Percentiles rank a stretch among this genome's conserved stretches.
These are phyloP conservation scores for Didymella pinodella DNA, from an alignment of 2,329 filamentous ascomycete genomes.

Conservation along the genomic window DNA sequence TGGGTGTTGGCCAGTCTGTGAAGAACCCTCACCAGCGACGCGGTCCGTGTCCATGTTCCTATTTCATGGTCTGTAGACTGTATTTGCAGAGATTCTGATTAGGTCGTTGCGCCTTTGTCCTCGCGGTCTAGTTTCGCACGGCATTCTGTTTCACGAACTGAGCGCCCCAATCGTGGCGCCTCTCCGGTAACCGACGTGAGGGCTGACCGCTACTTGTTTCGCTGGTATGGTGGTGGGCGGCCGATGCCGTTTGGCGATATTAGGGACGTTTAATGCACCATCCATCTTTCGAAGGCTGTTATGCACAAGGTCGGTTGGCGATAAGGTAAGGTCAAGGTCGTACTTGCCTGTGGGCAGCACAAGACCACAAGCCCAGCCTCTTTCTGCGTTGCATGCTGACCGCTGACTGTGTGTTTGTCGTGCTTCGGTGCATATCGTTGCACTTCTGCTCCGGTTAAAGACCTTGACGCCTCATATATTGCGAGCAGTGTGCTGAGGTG, in stretches of 20 bases:
- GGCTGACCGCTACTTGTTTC: neutral
- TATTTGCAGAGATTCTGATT: neutral
- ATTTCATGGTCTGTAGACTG: neutral
- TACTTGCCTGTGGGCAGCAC: neutral
- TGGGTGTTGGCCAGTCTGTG: no score
- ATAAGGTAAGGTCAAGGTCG: neutral
- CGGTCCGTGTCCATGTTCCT: neutral
- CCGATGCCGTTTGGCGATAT: neutral
- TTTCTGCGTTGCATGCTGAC: neutral
- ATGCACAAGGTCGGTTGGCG: neutral
- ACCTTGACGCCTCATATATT: neutral
- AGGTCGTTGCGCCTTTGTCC: neutral
- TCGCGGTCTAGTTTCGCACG: neutral
- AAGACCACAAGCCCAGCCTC: neutral
- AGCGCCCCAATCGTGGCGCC: neutral
- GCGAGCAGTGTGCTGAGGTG: neutral
- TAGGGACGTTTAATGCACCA: neutral
- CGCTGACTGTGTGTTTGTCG: neutral
- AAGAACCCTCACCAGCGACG: no score
- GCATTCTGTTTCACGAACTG: neutral
- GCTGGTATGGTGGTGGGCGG: neutral
- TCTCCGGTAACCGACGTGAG: no score
- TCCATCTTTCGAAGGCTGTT: neutral
- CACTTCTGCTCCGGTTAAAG: neutral
- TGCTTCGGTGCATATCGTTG: neutral